These are phyloP conservation scores for Penicillium polonicum DNA, from an alignment of 2,329 filamentous ascomycete genomes.

Conservation along the genomic window DNA sequence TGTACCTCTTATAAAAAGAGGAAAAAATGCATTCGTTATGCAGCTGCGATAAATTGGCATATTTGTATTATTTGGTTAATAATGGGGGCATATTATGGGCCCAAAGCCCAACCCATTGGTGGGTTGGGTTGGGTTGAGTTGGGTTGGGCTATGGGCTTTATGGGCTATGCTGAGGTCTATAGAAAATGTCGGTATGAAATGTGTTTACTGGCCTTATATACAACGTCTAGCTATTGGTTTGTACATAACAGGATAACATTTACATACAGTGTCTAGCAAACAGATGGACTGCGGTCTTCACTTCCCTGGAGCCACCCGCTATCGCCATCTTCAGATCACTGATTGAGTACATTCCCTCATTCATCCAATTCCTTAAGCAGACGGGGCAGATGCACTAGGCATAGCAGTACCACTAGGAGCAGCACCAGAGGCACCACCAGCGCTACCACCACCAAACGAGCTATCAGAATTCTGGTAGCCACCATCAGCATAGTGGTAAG, in stretches of 20 bases:
- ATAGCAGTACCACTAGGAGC: conserved; percentile 8
- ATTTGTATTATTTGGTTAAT: too few species aligned
- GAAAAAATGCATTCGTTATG: too few species aligned
- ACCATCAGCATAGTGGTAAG: conserved; percentile 18
- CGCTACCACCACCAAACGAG: not conserved
- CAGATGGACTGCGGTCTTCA: not conserved
- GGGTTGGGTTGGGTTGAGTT: too few species aligned
- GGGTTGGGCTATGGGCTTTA: too few species aligned
- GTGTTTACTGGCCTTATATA: not conserved
- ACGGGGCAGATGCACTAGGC: conserved; percentile 4
- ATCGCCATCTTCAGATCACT: not conserved
- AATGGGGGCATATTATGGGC: too few species aligned
- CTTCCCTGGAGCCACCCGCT: not conserved
- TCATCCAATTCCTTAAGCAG: not conserved
- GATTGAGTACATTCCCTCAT: not conserved
- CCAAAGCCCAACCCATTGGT: too few species aligned
- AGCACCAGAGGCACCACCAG: conserved; percentile 1
- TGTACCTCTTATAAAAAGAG: too few species aligned
- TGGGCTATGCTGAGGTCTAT: not conserved
- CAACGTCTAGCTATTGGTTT: not conserved
- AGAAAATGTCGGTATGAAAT: not conserved
- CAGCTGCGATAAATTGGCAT: too few species aligned
- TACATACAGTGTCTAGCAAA: not conserved
- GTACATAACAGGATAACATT: not conserved
- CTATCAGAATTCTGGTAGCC: conserved; percentile 17